phyloP scores from a whole-genome alignment of 139 green algal species.

The Astrephomene gubernaculifera region DNA sequence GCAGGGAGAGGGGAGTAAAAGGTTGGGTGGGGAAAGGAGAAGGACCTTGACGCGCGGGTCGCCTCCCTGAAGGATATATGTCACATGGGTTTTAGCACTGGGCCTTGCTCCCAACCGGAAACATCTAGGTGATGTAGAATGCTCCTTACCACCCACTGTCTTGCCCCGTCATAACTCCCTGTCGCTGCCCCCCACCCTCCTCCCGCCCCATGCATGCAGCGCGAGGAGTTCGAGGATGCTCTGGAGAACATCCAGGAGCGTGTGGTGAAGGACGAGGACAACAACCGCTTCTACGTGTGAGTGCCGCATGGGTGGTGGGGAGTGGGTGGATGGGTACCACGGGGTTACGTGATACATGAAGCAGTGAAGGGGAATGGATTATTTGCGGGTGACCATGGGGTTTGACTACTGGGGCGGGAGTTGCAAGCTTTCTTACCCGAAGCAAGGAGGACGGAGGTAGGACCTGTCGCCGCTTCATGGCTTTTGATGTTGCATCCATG shows the following conservation, averaged over 20 bases:
- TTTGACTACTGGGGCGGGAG: background rate
- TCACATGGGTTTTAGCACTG: too few species aligned
- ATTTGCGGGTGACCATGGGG: background rate
- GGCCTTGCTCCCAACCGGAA: too few species aligned
- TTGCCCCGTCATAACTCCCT: too few species aligned
- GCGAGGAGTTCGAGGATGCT: background rate
- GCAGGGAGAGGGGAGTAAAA: background rate
- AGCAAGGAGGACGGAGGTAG: too few species aligned
- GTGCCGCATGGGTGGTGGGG: background rate
- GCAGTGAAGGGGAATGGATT: background rate
- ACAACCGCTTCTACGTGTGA: slow-evolving; percentile 35
- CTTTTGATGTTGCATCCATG: too few species aligned
- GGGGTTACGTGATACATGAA: background rate
- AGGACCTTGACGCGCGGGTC: background rate
- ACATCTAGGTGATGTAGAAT: too few species aligned
- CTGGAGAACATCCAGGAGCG: background rate
- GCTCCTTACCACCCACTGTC: too few species aligned
- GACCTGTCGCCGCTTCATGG: too few species aligned
- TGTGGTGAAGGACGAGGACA: background rate
- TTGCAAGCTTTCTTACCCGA: background rate
- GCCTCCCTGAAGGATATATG: background rate
- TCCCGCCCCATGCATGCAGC: background rate
- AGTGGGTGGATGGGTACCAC: background rate
- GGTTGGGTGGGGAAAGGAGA: background rate
- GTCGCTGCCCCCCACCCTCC: too few species aligned